Evolutionary conservation across 225 moss, liverwort and hornwort species (phyloP), one percentile per base, ranked within the genome.

Genomic region (Anthoceros angustus): DNA sequence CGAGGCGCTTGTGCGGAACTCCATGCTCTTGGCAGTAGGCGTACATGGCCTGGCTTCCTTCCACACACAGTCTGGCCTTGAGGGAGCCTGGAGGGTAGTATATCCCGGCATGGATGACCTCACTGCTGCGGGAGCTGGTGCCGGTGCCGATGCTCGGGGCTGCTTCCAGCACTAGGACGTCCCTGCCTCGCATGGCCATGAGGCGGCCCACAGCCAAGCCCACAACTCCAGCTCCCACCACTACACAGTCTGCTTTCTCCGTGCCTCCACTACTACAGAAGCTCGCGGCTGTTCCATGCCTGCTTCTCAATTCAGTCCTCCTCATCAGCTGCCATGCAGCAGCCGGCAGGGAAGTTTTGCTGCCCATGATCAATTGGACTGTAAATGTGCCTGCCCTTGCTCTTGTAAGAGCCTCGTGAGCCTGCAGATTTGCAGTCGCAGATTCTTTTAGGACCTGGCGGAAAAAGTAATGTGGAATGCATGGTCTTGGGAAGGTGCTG

Each of bases 31-130:
- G 76, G 73, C 91, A 95, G 46, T 85, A 95, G 39, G 76, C 70
- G 67, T 88, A 91, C 64, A 95, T 65, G 18, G 78, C 79, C 26
- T 80, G 67, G 50, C 82, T 82, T 67, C 95, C 95, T 75, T 84
- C 84, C 32, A 89, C 72, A 73, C 91, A 98, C 1, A 98, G 71
- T 67, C 77, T 86, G 60, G 91, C 95, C 95, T 98, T 98, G 41
- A 98, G 74, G 68, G 91, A 98, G 68, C 95, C 88, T 60, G 68
- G 77, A 43, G 81, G 86, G 70, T 92, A 87, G 76, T 98, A 79
- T 21, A 92, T 79, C 66, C 95, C 95, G 41, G 91, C 95, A 75
- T 98, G 95, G 74, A 92, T 83, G 69, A 98, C 95, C 71, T 98
- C 95, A 70, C 95, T 98, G 68, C 83, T 91, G 70, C 95, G 85